Conservation (phyloP, 257 asterid genomes). For the Lithospermum erythrorhizon region DNA sequence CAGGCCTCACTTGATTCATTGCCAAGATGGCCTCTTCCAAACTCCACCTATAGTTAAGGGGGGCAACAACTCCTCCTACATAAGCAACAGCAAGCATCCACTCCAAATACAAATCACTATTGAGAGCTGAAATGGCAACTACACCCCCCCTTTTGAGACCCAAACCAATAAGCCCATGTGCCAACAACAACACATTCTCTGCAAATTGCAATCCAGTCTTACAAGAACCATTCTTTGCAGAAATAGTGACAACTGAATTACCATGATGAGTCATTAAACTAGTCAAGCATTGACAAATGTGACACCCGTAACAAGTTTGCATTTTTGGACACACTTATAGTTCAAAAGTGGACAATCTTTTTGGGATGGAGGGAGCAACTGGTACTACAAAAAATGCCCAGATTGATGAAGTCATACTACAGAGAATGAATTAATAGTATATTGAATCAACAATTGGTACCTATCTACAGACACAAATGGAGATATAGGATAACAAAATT, state of each 20-base stretch:
- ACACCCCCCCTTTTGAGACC: conserved; percentile 77
- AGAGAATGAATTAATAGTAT: no score
- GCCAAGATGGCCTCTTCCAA: conserved; percentile 77
- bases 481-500: no score
- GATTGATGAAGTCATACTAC: no score
- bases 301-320: conserved; percentile 25
- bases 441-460: no score
- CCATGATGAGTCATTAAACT: conserved; percentile 48
- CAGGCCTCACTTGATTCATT: conserved; percentile 55
- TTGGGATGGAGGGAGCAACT: no score
- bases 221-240: conserved; percentile 22
- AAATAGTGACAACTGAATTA: conserved; percentile 37
- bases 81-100: conserved; percentile 82
- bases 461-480: no score
- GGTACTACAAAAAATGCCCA: no score
- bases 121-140: conserved; percentile 79
- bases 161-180: conserved; percentile 45
- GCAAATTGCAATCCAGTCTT: conserved; percentile 75
- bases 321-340: no score
- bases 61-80: conserved; percentile 87
- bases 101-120: conserved; percentile 80
- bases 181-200: conserved; percentile 42
- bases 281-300: conserved; percentile 81
- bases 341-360: no score
- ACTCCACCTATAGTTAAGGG: conserved; percentile 91